Base-by-base conservation (phyloP, 441 rosid species). In the Gossypium trilobum region DNA sequence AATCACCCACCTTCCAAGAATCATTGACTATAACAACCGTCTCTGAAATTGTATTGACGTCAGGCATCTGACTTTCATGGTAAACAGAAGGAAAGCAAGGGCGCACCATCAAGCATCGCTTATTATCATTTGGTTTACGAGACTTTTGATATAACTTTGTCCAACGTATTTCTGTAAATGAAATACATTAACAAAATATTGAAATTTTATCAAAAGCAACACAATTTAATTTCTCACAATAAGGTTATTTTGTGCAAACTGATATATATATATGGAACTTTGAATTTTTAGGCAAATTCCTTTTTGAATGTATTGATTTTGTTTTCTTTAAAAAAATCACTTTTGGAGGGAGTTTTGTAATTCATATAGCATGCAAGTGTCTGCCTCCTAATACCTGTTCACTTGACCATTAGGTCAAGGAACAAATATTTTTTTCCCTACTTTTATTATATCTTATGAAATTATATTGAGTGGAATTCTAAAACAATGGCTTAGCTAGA, bases 1-100 rank as follows among this genome's bases (percentile, higher is more conserved):
- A 75, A 83, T 89, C 96, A 27, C 97, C 97, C 62, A 85, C 94
- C 79, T 80, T 82, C 91, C 90, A 89, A 16, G 5, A 59, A 79
- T 78, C 85, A 74, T 71, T 79, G 70, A 81, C 84, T 54, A 85
- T 55, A 57, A 87, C 85, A 20, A 58, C 77, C 68, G 75, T 84
- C 61, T 85, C 87, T 4, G 80, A 70, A 77, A 78, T 78, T 58
- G 73, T 54, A 50, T 58, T 74, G 39, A 73, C 50, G 73, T 72
- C 67, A 9, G 74, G 82, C 66, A 80, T 77, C 70, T 85, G 75
- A 70, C 74, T 76, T 74, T 86, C 86, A 48, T 20, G 71, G 75
- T 72, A 85, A 2, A 82, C 5, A 2, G 73, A 68, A 51, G 98
- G 98, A 77, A 78, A 84, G 54, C 23, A 1, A 39, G 98, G 97